Percentiles rank a stretch among this genome's conserved stretches.
Conservation (phyloP, 108 stramenopile genomes). For the Cyclotella baltica region DNA sequence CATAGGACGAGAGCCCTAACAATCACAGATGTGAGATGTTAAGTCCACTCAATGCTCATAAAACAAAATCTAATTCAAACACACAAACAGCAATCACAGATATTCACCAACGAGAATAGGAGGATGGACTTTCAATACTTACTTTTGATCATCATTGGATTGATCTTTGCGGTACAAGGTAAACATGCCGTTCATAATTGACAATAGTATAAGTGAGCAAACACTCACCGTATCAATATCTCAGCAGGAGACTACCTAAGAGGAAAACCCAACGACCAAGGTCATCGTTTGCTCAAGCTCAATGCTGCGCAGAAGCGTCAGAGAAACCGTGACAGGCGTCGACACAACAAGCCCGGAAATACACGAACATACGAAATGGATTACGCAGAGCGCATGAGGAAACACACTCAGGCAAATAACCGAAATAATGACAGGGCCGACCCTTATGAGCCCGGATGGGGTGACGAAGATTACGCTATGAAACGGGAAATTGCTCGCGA, state of each 20-base stretch:
- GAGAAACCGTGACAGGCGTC: background rate
- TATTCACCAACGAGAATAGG: no score
- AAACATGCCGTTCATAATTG: background rate
- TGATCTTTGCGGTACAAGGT: background rate
- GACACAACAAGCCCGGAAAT: background rate
- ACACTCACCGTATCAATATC: background rate
- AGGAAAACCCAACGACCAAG: background rate
- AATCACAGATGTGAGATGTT: no score
- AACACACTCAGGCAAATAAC: background rate
- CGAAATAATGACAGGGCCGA: background rate
- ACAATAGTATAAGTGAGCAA: background rate
- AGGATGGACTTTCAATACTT: background rate
- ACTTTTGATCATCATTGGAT: background rate
- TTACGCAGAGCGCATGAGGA: background rate
- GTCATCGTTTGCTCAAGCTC: background rate
- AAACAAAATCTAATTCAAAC: no score
- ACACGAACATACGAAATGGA: background rate
- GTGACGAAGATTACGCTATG: no score
- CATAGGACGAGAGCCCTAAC: no score
- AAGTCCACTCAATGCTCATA: no score
- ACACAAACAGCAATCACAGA: no score
- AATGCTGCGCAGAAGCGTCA: constrained; percentile 13
- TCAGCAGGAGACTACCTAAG: background rate
- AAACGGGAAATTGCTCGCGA: no score
- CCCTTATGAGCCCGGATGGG: no score